A percentile compares a stretch with the other conserved stretches of the same genome.
These are phyloP conservation scores for Scutellaria galericulata DNA, from an alignment of 257 asterid genomes.

Conservation along the genomic window DNA sequence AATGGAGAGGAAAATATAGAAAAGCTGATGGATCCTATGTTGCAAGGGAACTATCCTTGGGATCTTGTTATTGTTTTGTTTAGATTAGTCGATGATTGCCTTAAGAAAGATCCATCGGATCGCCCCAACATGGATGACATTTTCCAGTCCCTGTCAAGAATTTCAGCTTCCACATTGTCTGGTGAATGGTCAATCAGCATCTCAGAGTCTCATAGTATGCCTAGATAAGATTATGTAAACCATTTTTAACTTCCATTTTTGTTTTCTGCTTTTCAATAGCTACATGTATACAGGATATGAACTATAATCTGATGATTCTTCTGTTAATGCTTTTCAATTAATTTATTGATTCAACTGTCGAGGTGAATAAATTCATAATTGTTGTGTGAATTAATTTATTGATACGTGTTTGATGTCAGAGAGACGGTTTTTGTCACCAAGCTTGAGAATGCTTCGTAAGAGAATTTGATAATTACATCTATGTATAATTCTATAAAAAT, in stretches of 20 bases:
- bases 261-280: background rate
- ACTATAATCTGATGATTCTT: background rate
- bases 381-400: no score
- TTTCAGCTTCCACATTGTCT: constrained; percentile 50
- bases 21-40: constrained; percentile 58
- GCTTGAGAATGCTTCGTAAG: no score
- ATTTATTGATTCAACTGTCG: no score
- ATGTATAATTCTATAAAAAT: no score
- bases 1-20: constrained; percentile 48
- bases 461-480: no score
- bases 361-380: no score
- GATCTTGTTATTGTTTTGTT: constrained; percentile 55
- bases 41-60: constrained; percentile 59
- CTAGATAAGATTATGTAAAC: constrained; percentile 35
- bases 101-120: constrained; percentile 62
- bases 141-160: constrained; percentile 63
- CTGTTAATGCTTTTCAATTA: no score
- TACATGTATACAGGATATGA: background rate
- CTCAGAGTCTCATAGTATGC: constrained; percentile 41
- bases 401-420: no score
- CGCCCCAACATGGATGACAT: constrained; percentile 77
- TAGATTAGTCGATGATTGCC: constrained; percentile 59
- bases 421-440: no score
- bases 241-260: background rate
- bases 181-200: constrained; percentile 59